These are phyloP conservation scores for Hippophae tibetana DNA, from an alignment of 306 rosid genomes.

Conservation along the genomic window DNA sequence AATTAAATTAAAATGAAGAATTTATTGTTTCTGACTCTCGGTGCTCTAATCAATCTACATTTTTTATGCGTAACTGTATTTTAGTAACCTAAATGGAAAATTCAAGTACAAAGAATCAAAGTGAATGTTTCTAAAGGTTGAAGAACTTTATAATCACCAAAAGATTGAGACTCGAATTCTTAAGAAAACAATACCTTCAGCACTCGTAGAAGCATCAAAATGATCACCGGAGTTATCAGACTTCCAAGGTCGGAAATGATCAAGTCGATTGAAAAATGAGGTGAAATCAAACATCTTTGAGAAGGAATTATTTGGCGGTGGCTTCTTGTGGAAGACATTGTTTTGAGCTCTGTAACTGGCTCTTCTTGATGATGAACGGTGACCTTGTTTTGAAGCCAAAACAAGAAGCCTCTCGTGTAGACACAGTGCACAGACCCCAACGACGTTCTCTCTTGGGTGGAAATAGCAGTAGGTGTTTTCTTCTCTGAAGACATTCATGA, in stretches of 20 bases:
- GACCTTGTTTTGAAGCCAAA: slow-evolving; percentile 58
- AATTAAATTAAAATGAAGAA: too few relatives aligned
- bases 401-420: slow-evolving; percentile 69
- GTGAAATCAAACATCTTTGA: slow-evolving; percentile 87
- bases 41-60: too few relatives aligned
- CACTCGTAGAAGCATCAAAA: slow-evolving; percentile 59
- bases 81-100: too few relatives aligned
- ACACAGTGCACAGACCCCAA: slow-evolving; percentile 85
- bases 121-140: background rate
- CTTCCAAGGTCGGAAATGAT: slow-evolving; percentile 45
- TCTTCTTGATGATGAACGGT: slow-evolving; percentile 24
- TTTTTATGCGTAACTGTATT: too few relatives aligned
- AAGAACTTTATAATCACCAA: background rate
- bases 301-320: slow-evolving; percentile 36
- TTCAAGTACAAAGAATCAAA: background rate
- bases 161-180: background rate
- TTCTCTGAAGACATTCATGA: slow-evolving; percentile 46
- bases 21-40: too few relatives aligned
- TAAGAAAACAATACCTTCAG: slow-evolving; percentile 55
- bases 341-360: slow-evolving; percentile 18
- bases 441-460: slow-evolving; percentile 59
- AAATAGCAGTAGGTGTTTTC: slow-evolving; percentile 61
- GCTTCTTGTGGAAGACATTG: slow-evolving; percentile 20
- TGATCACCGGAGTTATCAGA: slow-evolving; percentile 35
- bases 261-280: slow-evolving; percentile 61